A percentile compares a stretch with the other conserved stretches of the same genome.
Evolutionary conservation across 345 rosid species (phyloP).

Genomic region (Eucalyptus coolabah): DNA sequence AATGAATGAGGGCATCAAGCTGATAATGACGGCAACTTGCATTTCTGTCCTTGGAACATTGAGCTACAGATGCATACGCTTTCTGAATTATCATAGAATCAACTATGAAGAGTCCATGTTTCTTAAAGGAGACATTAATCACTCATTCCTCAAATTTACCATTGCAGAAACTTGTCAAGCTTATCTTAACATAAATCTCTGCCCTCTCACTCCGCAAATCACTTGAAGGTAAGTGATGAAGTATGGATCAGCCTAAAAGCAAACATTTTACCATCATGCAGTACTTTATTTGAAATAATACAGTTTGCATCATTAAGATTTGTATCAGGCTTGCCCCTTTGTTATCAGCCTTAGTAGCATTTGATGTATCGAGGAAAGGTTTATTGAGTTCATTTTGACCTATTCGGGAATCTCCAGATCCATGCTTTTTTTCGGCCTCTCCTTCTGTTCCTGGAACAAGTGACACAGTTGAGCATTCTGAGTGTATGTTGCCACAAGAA

Average conservation of each 20-base stretch:
- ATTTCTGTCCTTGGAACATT: not conserved
- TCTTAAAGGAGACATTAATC: not conserved
- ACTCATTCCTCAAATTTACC: not conserved
- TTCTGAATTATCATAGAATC: not conserved
- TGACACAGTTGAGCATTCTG: not conserved
- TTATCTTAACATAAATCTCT: not conserved
- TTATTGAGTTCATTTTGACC: constrained; percentile 4
- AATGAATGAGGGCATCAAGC: not conserved
- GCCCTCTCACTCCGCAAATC: not conserved
- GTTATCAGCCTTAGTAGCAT: constrained; percentile 1
- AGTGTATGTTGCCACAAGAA: not conserved
- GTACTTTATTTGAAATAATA: not conserved
- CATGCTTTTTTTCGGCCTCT: not conserved
- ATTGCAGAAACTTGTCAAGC: not conserved
- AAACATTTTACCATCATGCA: not conserved
- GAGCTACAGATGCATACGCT: not conserved
- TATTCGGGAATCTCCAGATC: too few relatives aligned
- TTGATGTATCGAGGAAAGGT: constrained; percentile 1
- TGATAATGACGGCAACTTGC: not conserved
- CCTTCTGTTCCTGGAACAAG: constrained; percentile 3
- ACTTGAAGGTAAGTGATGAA: not conserved
- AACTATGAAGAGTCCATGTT: too few relatives aligned
- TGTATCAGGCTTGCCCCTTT: not conserved
- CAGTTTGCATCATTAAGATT: constrained; percentile 3
- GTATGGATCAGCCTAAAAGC: not conserved